Conservation (phyloP, 2,329 filamentous ascomycete species). For the Pleurostoma richardsiae region DNA sequence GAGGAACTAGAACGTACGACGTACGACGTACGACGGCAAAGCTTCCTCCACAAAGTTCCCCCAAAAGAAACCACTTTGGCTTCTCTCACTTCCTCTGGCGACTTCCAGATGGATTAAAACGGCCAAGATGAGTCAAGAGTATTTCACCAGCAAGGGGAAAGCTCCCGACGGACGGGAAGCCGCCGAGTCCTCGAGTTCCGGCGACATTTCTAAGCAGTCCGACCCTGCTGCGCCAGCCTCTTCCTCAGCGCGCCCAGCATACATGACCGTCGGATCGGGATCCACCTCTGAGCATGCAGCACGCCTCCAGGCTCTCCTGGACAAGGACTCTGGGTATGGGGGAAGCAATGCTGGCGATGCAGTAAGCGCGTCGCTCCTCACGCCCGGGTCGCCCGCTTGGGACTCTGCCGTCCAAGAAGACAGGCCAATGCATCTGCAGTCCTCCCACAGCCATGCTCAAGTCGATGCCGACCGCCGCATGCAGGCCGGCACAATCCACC, state of each 20-base stretch:
- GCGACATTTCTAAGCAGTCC: constrained; percentile 10
- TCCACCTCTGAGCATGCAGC: constrained; percentile 77
- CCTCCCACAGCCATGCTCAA: constrained; percentile 33
- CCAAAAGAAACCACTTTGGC: too few species aligned
- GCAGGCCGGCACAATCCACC: constrained; percentile 80
- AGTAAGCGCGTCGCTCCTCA: constrained; percentile 24
- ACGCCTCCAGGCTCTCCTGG: constrained; percentile 74
- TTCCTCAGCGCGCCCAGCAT: constrained; percentile 29
- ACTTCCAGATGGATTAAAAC: constrained; percentile 7
- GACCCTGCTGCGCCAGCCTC: constrained; percentile 4
- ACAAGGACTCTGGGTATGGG: constrained; percentile 88
- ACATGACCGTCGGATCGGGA: constrained; percentile 85
- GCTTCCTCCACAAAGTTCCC: too few species aligned
- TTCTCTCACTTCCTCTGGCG: too few species aligned
- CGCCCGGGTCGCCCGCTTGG: constrained; percentile 29
- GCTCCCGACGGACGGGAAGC: constrained; percentile 23
- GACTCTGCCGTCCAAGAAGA: constrained; percentile 41
- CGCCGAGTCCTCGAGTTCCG: constrained; percentile 12
- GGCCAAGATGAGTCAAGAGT: constrained; percentile 55
- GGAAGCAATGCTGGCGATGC: constrained; percentile 68
- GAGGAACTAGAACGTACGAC: too few species aligned
- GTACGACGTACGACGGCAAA: too few species aligned
- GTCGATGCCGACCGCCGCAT: constrained; percentile 52
- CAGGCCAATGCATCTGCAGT: constrained; percentile 22
- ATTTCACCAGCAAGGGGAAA: constrained; percentile 51